A percentile compares a stretch with the other conserved stretches of the same genome.
Evolutionary conservation across 345 rosid species (phyloP).

Genomic region (Acer yangbiense): DNA sequence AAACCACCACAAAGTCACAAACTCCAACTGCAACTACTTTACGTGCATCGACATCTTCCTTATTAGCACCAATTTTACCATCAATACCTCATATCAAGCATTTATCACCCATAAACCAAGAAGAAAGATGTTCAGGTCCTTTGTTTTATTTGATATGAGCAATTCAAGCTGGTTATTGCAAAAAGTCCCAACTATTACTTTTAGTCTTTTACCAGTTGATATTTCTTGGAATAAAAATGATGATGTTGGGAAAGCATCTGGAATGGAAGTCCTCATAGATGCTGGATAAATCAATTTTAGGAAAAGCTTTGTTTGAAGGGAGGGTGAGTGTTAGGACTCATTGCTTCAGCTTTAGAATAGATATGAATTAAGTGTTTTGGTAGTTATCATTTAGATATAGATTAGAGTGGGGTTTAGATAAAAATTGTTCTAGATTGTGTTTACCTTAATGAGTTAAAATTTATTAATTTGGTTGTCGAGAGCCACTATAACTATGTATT

Average conservation of each 20-base stretch:
- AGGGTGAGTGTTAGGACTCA: not conserved
- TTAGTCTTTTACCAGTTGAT: not conserved
- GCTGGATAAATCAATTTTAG: not conserved
- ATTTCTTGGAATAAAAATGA: not conserved
- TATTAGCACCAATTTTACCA: not conserved
- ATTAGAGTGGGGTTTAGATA: no score
- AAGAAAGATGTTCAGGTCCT: not conserved
- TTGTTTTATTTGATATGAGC: not conserved
- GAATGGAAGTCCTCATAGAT: not conserved
- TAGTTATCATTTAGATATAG: no score
- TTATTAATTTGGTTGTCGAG: not conserved
- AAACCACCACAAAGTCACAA: not conserved
- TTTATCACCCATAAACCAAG: no score
- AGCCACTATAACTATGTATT: not conserved
- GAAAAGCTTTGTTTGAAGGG: no score
- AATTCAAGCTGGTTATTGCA: not conserved
- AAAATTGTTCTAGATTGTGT: not conserved
- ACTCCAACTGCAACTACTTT: not conserved
- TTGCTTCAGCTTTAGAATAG: not conserved
- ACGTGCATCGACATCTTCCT: not conserved
- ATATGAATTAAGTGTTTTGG: not conserved
- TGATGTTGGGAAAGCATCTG: not conserved
- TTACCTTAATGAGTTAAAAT: not conserved
- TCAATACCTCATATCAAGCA: not conserved
- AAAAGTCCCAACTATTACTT: not conserved